Evolutionary conservation across 192 early-diverging fungal species (phyloP).

Genomic region (Coemansia sp.): DNA sequence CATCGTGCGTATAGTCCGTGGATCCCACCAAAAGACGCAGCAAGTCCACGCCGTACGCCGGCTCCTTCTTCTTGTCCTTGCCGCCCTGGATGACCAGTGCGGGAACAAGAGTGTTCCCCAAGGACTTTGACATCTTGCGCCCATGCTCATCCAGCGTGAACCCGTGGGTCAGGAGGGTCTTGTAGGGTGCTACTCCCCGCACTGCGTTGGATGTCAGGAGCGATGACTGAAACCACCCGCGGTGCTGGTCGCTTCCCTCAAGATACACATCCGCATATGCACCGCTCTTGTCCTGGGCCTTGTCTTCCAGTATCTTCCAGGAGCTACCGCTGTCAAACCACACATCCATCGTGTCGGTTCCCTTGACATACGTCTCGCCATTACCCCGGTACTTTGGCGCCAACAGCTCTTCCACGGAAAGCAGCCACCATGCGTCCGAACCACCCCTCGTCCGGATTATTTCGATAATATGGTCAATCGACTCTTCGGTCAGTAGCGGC

Average conservation of each 20-base stretch:
- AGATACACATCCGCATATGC: slow-evolving; percentile 63
- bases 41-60: slow-evolving; percentile 69
- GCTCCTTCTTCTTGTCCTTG: slow-evolving; percentile 60
- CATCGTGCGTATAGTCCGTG: slow-evolving; percentile 68
- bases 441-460: slow-evolving; percentile 54
- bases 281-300: slow-evolving; percentile 20
- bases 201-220: slow-evolving; percentile 66
- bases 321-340: slow-evolving; percentile 82
- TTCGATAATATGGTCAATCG: slow-evolving; percentile 60
- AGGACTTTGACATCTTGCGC: slow-evolving; percentile 77
- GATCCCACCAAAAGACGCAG: slow-evolving; percentile 71
- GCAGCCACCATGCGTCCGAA: slow-evolving; percentile 67
- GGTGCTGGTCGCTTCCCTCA: slow-evolving; percentile 78
- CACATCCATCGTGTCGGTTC: slow-evolving; percentile 81
- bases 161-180: slow-evolving; percentile 70
- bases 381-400: slow-evolving; percentile 53
- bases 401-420: slow-evolving; percentile 57
- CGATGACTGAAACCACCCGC: slow-evolving; percentile 83
- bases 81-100: slow-evolving; percentile 61
- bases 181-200: slow-evolving; percentile 62
- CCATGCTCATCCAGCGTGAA: slow-evolving; percentile 74
- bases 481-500: slow-evolving; percentile 58
- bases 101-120: slow-evolving; percentile 73
- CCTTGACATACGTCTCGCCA: slow-evolving; percentile 55
- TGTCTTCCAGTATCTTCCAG: slow-evolving; percentile 60